Percentiles rank a stretch among this genome's conserved stretches.
phyloP scores from a whole-genome alignment of 176 grass and related monocot species.

The Leersia perrieri region DNA sequence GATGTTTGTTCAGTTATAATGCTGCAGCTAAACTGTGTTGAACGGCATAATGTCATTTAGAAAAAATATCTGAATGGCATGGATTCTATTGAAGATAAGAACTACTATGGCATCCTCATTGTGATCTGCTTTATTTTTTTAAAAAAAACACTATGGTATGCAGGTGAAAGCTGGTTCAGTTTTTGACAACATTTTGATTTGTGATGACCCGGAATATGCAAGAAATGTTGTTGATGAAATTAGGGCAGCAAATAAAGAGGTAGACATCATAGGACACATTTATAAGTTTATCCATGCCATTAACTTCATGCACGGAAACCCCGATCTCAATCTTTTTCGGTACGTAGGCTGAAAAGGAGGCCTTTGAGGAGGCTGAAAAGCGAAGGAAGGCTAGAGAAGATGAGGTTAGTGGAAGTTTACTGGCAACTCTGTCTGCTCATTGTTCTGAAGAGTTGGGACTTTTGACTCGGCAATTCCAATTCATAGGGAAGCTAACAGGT shows the following conservation, averaged over 20 bases:
- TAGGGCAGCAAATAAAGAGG: constrained; percentile 83
- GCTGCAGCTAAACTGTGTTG: neutral
- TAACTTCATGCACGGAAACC: neutral
- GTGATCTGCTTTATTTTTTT: too few species aligned
- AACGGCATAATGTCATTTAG: neutral
- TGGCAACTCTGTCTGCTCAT: neutral
- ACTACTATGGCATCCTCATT: too few species aligned
- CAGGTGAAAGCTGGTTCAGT: constrained; percentile 98
- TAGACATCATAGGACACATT: neutral
- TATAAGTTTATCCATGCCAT: constrained; percentile 13
- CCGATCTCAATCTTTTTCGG: neutral
- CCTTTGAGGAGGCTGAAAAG: constrained; percentile 85
- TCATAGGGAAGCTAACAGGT: neutral
- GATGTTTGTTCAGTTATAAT: neutral
- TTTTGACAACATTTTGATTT: constrained; percentile 93
- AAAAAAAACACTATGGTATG: too few species aligned
- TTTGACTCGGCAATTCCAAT: neutral
- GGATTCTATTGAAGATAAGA: neutral
- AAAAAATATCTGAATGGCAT: neutral
- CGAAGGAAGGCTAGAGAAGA: constrained; percentile 76
- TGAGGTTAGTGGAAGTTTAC: constrained; percentile 46
- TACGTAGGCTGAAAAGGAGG: constrained; percentile 81
- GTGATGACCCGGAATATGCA: constrained; percentile 95
- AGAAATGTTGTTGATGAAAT: constrained; percentile 73
- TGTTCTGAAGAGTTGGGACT: neutral